Percentiles rank a stretch among this genome's conserved stretches.
Evolutionary conservation across 2,329 filamentous ascomycete genomes (phyloP).

Genomic region (Chaetomium globosum): DNA sequence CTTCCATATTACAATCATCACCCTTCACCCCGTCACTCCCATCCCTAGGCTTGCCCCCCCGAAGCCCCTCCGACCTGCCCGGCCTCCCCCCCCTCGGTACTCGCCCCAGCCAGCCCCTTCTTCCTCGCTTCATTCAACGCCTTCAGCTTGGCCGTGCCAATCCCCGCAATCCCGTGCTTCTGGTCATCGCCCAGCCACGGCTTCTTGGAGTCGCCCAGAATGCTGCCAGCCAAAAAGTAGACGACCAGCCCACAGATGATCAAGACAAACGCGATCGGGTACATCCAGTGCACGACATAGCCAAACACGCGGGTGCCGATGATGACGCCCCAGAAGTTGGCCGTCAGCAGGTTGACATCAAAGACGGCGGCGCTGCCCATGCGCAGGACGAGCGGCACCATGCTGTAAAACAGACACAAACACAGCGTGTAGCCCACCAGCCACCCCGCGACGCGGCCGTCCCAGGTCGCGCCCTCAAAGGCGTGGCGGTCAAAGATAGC

Average conservation of each 20-base stretch:
- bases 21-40: background rate
- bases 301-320: conserved; percentile 88
- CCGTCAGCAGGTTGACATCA: conserved; percentile 91
- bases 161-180: conserved; percentile 74
- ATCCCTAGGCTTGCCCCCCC: background rate
- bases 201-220: conserved; percentile 86
- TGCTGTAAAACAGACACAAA: conserved; percentile 81
- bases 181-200: conserved; percentile 92
- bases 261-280: conserved; percentile 91
- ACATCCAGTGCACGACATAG: conserved; percentile 80
- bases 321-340: conserved; percentile 95
- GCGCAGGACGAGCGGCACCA: conserved; percentile 84
- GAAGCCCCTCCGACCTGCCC: conserved; percentile 40
- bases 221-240: conserved; percentile 83
- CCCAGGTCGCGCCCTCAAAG: conserved; percentile 68
- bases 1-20: background rate
- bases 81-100: conserved; percentile 42
- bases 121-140: conserved; percentile 61
- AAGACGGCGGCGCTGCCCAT: conserved; percentile 92
- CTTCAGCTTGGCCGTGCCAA: conserved; percentile 83
- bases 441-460: conserved; percentile 73
- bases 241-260: conserved; percentile 84
- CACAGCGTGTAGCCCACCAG: conserved; percentile 86
- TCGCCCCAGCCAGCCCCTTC: conserved; percentile 40
- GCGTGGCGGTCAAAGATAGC: conserved; percentile 84